Evolutionary conservation across 352 stramenopile species (phyloP), one percentile per base, ranked within the genome.

Genomic region (Plasmopara viticola): DNA sequence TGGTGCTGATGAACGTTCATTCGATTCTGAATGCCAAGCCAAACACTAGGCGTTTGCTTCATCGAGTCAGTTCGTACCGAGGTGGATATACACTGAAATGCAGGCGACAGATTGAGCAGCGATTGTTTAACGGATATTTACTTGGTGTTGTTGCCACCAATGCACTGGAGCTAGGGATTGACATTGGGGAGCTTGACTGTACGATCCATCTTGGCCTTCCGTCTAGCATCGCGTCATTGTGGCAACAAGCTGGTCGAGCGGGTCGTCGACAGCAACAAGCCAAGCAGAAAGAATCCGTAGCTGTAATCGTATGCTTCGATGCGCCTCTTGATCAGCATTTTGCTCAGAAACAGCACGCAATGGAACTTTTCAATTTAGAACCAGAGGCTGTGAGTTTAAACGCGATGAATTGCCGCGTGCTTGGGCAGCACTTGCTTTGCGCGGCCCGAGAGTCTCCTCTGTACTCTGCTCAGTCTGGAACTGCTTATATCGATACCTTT

Each of bases 121-220:
- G 83, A n/a, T 72, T 99, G 7, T 99, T 99, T 64, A 66, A 71
- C 48, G 89, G 90, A n/a, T 73, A 98, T 12, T 74, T 99, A 5
- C 64, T 97, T 30, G 96, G 92, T 17, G 94, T 99, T 7, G 92
- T 98, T 10, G 92, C 94, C 0, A 99, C 96, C 6, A 97, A 93
- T 59, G 96, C 97, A 4, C 78, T 99, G 9, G 97, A 99, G 60
- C 70, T 99, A 9, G 97, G 97, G 13, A 96, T 99, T 45, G 94
- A 98, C 57, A 78, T 98, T 14, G 90, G 90, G 28, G 80, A 83
- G 20, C 69, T 99, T 15, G 94, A 99, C 63, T 86, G 95, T 14
- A 98, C 96, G 5, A 77, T 99, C 47, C 95, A 99, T 61, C 79
- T 98, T 44, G 96, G 96, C 2, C 95, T 97, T 44, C 95, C 96